Evolutionary conservation across 2,329 filamentous ascomycete species (phyloP), one percentile per base, ranked within the genome.

Genomic region (Alternaria arbusti): DNA sequence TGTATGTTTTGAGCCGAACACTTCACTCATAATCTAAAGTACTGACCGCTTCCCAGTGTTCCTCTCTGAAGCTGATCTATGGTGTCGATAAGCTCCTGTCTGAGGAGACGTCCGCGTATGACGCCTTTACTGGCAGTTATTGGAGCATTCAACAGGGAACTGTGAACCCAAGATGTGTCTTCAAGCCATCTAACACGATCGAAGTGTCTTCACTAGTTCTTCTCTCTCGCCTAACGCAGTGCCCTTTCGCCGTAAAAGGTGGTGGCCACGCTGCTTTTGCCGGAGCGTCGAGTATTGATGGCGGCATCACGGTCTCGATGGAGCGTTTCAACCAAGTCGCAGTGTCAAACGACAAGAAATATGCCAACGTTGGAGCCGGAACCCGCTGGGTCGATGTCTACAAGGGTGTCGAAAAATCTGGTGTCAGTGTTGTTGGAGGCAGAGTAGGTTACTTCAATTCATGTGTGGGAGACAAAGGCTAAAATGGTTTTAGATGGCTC

Each of bases 301-400:
- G 73, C 47, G 83, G 83, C 3, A 79, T 85, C 9, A 82, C 81
- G 0, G 74, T 84, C 47, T 80, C 81, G 43, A 74, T 84, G 52
- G 73, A 74, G 23, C 58, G 65, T 7, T 64, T 82, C 50, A 76
- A 78, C 15, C 40, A 67, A 3, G 70, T 81, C 17, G 43, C 52
- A 1, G 66, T 78, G 5, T 70, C 70, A 1, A 54, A 57, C 2
- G 72, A 79, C 44, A 67, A 71, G 17, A 68, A 62, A 10, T 69
- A 67, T 9, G 77, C 71, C 0, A 63, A 63, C 22, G 63, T 81
- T 26, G 78, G 76, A 1, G 65, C 78, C 11, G 79, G 79, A 8
- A 74, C 73, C 45, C 67, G 63, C 17, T 81, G 79, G 79, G 64
- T 69, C 17, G 69, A 78, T 59, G 77, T 81, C 3, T 81, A 79